Conservation (phyloP, 2,329 filamentous ascomycete species). For the Xylaria multiplex region DNA sequence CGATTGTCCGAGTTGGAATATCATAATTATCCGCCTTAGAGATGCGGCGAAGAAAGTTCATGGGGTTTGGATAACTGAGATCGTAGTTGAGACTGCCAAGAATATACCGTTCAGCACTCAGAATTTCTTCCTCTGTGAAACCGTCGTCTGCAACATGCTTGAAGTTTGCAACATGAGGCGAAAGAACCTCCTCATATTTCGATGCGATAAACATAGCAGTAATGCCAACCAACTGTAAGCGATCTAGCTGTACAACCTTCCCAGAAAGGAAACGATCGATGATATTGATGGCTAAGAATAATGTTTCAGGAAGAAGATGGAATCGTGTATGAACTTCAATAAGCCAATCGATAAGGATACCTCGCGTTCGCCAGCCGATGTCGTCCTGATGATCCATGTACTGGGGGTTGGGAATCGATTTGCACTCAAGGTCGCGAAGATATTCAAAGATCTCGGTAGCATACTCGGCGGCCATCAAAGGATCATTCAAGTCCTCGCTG, state of each 20-base stretch:
- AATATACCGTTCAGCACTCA: constrained; percentile 96
- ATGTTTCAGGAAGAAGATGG: constrained; percentile 91
- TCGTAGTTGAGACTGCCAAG: constrained; percentile 93
- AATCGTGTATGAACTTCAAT: constrained; percentile 98
- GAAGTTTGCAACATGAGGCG: constrained; percentile 96
- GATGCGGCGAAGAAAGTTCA: constrained; percentile 99
- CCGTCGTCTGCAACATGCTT: constrained; percentile 96
- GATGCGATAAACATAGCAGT: constrained; percentile 99
- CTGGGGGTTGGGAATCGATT: constrained; percentile 83
- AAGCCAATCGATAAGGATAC: constrained; percentile 96
- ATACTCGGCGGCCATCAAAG: constrained; percentile 97
- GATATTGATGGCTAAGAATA: constrained; percentile 97
- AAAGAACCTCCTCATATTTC: constrained; percentile 98
- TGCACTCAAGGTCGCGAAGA: constrained; percentile 82
- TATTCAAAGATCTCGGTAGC: constrained; percentile 98
- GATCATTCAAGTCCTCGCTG: constrained; percentile 88
- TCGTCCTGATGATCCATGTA: constrained; percentile 97
- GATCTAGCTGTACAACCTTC: constrained; percentile 95
- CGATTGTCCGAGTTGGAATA: constrained; percentile 94
- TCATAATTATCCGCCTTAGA: constrained; percentile 99
- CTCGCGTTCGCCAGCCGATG: constrained; percentile 98
- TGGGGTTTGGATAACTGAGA: constrained; percentile 97
- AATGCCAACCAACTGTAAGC: constrained; percentile 94
- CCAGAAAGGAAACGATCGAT: constrained; percentile 96
- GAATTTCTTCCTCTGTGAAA: constrained; percentile 92